Percentiles rank a stretch among this genome's conserved stretches.
These are phyloP conservation scores for Ophiostoma tasmaniense DNA, from an alignment of 2,329 filamentous ascomycete species.

Conservation along the genomic window DNA sequence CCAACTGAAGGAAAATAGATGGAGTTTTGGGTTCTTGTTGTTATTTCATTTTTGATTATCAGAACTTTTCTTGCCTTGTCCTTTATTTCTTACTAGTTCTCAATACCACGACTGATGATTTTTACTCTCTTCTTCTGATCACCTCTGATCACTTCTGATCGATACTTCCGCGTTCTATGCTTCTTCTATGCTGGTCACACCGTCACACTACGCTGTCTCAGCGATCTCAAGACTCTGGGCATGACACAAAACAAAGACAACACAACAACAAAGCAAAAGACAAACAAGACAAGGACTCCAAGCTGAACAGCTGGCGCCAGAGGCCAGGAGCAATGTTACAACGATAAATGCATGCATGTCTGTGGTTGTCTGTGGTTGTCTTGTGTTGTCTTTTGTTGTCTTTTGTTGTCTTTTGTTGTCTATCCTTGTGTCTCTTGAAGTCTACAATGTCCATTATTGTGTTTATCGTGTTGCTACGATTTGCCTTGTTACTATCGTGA, in stretches of 20 bases:
- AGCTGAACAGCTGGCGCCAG: neutral
- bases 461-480: neutral
- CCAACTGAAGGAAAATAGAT: neutral
- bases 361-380: neutral
- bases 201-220: neutral
- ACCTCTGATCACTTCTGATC: neutral
- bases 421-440: neutral
- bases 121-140: too few relatives aligned
- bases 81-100: neutral
- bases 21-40: slow-evolving; percentile 7
- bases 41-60: neutral
- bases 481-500: neutral
- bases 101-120: neutral
- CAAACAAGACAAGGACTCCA: neutral
- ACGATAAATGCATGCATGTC: neutral
- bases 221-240: neutral
- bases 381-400: neutral
- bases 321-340: neutral
- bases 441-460: neutral
- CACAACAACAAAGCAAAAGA: too few relatives aligned
- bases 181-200: neutral
- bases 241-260: neutral
- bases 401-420: neutral
- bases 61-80: neutral
- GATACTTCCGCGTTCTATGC: neutral